A percentile compares a stretch with the other conserved stretches of the same genome.
phyloP scores from a whole-genome alignment of 2,329 filamentous ascomycete genomes.

The Scytalidium sp. region DNA sequence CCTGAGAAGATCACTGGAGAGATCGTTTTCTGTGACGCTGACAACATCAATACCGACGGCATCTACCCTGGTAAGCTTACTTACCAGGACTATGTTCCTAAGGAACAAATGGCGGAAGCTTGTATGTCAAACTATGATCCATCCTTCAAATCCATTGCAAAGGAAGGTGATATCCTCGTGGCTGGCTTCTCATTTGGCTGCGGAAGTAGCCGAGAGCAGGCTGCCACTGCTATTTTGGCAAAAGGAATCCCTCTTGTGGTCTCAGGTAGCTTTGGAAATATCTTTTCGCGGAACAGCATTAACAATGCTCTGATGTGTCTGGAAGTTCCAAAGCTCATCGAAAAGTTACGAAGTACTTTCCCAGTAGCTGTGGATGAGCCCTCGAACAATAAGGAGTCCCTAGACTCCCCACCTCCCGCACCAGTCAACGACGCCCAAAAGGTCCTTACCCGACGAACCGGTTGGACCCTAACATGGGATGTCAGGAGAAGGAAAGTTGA shows the following conservation, averaged over 20 bases:
- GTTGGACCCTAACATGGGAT: constrained; percentile 84
- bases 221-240: constrained; percentile 81
- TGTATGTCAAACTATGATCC: constrained; percentile 95
- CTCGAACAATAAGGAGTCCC: constrained; percentile 43
- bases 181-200: constrained; percentile 87
- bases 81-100: constrained; percentile 80
- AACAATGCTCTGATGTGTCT: constrained; percentile 75
- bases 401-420: constrained; percentile 47
- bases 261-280: constrained; percentile 78
- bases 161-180: constrained; percentile 76
- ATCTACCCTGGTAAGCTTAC: constrained; percentile 94
- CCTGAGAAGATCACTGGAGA: constrained; percentile 80
- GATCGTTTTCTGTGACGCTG: constrained; percentile 81
- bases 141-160: constrained; percentile 61
- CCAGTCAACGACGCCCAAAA: constrained; percentile 40
- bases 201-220: constrained; percentile 78
- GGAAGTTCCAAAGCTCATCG: constrained; percentile 65
- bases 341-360: constrained; percentile 63
- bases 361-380: constrained; percentile 44
- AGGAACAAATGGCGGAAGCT: constrained; percentile 79
- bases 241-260: constrained; percentile 79
- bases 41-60: constrained; percentile 87
- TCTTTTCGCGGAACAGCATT: constrained; percentile 75
- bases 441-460: constrained; percentile 67
- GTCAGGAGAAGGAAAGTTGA: constrained; percentile 67